phyloP scores from a whole-genome alignment of 495 filamentous ascomycete species.

The Penicillium antarcticum region DNA sequence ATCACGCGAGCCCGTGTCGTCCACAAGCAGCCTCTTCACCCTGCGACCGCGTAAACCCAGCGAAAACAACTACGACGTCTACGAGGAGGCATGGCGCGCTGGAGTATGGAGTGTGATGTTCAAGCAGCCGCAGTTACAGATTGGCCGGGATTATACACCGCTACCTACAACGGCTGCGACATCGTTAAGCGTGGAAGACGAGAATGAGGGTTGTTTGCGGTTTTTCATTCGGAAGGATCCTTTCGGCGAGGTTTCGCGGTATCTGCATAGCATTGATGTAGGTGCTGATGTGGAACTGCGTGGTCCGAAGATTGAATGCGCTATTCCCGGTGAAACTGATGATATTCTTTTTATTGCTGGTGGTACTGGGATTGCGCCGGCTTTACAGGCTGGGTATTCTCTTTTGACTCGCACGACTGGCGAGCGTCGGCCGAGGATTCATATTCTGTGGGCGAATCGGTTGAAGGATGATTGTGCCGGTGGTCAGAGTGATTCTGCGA shows the following conservation, averaged over 20 bases:
- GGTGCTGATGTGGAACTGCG: constrained; percentile 68
- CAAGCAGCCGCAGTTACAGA: constrained; percentile 89
- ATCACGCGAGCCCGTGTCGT: constrained; percentile 64
- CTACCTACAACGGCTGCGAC: constrained; percentile 52
- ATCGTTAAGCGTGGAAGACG: constrained; percentile 25
- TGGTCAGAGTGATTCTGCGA: constrained; percentile 29
- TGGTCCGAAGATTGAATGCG: constrained; percentile 71
- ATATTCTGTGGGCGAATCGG: constrained; percentile 69
- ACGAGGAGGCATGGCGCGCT: constrained; percentile 50
- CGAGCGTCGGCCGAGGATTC: constrained; percentile 37
- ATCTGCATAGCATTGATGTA: constrained; percentile 59
- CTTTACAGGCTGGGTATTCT: constrained; percentile 70
- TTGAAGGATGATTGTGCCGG: constrained; percentile 56
- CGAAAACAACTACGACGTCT: constrained; percentile 38
- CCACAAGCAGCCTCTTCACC: constrained; percentile 72
- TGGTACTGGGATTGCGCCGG: constrained; percentile 90
- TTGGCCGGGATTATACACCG: constrained; percentile 85
- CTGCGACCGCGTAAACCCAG: constrained; percentile 48
- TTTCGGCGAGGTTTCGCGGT: constrained; percentile 62
- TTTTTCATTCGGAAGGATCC: constrained; percentile 55
- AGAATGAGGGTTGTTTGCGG: constrained; percentile 41
- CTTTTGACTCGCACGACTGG: constrained; percentile 40
- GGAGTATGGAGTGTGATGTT: constrained; percentile 86
- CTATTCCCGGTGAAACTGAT: constrained; percentile 49
- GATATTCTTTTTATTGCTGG: constrained; percentile 82